Evolutionary conservation across 2,329 filamentous ascomycete species (phyloP).

Genomic region (Sporothrix phasma): DNA sequence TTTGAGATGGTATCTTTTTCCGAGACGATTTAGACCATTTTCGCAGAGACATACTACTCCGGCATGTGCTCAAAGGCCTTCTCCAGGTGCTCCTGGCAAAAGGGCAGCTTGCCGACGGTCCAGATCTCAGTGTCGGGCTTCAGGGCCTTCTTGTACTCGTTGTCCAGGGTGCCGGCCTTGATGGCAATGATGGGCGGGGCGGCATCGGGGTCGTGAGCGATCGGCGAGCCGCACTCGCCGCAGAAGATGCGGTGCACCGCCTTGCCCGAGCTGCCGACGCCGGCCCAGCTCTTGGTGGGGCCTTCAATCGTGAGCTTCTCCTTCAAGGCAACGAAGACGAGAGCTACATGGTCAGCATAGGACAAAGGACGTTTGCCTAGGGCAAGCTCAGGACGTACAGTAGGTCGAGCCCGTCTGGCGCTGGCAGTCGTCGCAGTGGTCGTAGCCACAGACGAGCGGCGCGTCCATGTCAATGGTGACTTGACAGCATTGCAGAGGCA

Average conservation of each 20-base stretch:
- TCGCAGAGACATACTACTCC: slow-evolving; percentile 30
- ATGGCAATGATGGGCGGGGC: slow-evolving; percentile 60
- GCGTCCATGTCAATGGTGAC: slow-evolving; percentile 46
- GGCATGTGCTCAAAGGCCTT: slow-evolving; percentile 57
- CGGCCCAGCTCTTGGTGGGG: slow-evolving; percentile 54
- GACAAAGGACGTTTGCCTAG: not conserved
- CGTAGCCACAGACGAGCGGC: slow-evolving; percentile 50
- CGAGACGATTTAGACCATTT: too few species aligned
- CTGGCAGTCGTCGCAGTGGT: slow-evolving; percentile 66
- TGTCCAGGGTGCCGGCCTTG: slow-evolving; percentile 55
- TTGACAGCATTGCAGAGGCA: slow-evolving; percentile 63
- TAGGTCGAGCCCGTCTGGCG: slow-evolving; percentile 60
- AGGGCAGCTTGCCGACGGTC: slow-evolving; percentile 58
- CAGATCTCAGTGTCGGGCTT: slow-evolving; percentile 64
- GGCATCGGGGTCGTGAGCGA: slow-evolving; percentile 61
- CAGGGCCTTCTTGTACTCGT: slow-evolving; percentile 55
- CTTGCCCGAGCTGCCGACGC: slow-evolving; percentile 50
- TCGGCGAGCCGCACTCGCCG: slow-evolving; percentile 57
- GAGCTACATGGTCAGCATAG: slow-evolving; percentile 34
- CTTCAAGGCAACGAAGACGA: slow-evolving; percentile 57
- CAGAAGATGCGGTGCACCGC: slow-evolving; percentile 60
- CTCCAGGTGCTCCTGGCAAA: slow-evolving; percentile 55
- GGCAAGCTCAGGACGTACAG: too few species aligned
- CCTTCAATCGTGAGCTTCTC: slow-evolving; percentile 54
- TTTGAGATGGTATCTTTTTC: too few species aligned